Conservation (phyloP, 2,329 filamentous ascomycete species). For the Aspergillus melleus region DNA sequence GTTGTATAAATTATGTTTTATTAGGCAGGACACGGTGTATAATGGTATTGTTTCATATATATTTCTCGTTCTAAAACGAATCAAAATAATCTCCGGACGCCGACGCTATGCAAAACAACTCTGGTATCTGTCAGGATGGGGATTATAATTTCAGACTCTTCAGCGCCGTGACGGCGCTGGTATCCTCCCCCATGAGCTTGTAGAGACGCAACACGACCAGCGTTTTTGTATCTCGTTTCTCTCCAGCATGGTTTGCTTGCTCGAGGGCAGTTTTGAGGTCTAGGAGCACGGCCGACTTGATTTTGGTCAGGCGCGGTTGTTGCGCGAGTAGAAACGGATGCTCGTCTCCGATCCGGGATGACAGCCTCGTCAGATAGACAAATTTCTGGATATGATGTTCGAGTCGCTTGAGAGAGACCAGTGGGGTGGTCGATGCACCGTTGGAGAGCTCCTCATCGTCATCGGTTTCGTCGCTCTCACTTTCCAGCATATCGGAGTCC, state of each 20-base stretch:
- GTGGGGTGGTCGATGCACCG: constrained; percentile 33
- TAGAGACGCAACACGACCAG: constrained; percentile 62
- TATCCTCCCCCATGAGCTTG: constrained; percentile 60
- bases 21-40: constrained; percentile 43
- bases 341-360: constrained; percentile 51
- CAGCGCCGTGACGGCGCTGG: constrained; percentile 59
- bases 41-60: constrained; percentile 37
- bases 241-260: constrained; percentile 49
- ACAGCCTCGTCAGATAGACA: constrained; percentile 54
- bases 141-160: constrained; percentile 43
- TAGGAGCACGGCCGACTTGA: constrained; percentile 63
- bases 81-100: constrained; percentile 34
- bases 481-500: constrained; percentile 37
- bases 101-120: constrained; percentile 42
- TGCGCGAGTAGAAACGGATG: constrained; percentile 66
- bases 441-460: constrained; percentile 44
- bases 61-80: constrained; percentile 14
- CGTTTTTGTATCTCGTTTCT: constrained; percentile 41
- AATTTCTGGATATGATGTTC: constrained; percentile 60
- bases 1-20: constrained; percentile 45
- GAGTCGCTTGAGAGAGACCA: constrained; percentile 47
- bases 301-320: constrained; percentile 54
- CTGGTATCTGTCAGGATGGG: not conserved
- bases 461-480: constrained; percentile 31
- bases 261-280: constrained; percentile 65